Evolutionary conservation across 2,329 filamentous ascomycete genomes (phyloP).

Genomic region (Phoma sp.): DNA sequence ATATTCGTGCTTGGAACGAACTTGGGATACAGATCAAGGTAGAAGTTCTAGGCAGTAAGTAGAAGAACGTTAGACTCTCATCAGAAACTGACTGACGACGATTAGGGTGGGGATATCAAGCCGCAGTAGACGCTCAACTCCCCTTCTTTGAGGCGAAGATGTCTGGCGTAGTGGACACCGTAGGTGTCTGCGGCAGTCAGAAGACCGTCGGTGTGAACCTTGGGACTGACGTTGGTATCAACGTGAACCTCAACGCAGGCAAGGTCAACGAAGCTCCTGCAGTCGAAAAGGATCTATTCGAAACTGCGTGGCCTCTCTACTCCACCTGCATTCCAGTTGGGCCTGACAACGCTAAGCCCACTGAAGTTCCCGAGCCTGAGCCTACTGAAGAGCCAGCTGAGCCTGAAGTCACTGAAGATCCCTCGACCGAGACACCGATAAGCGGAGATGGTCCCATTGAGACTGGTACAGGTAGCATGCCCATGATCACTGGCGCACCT

Average conservation of each 20-base stretch:
- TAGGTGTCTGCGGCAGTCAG: conserved; percentile 25
- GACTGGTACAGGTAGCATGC: conserved; percentile 13
- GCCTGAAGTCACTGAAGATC: conserved; percentile 11
- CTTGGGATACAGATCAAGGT: conserved; percentile 29
- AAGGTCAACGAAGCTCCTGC: conserved; percentile 24
- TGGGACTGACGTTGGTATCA: conserved; percentile 27
- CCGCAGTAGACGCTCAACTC: conserved; percentile 26
- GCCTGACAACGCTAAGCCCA: conserved; percentile 21
- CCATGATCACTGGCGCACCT: conserved; percentile 12
- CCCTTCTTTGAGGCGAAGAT: conserved; percentile 29
- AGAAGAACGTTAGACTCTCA: too few species aligned
- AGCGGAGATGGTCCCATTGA: conserved; percentile 1
- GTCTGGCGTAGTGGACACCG: conserved; percentile 15
- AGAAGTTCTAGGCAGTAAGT: conserved; percentile 27
- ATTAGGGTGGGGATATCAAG: conserved; percentile 30
- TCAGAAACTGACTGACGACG: neutral
- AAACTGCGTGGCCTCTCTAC: conserved; percentile 29
- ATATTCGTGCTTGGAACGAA: conserved; percentile 28
- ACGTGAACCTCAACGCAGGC: conserved; percentile 31
- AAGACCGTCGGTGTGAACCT: conserved; percentile 27
- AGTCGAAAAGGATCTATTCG: conserved; percentile 26
- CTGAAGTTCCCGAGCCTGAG: conserved; percentile 13
- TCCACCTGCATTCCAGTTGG: conserved; percentile 28
- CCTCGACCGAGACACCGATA: conserved; percentile 1
- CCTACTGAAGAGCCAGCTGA: conserved; percentile 9